Percentiles rank a stretch among this genome's conserved stretches.
phyloP scores from a whole-genome alignment of 2,329 filamentous ascomycete species.

The Phialophora tarda region DNA sequence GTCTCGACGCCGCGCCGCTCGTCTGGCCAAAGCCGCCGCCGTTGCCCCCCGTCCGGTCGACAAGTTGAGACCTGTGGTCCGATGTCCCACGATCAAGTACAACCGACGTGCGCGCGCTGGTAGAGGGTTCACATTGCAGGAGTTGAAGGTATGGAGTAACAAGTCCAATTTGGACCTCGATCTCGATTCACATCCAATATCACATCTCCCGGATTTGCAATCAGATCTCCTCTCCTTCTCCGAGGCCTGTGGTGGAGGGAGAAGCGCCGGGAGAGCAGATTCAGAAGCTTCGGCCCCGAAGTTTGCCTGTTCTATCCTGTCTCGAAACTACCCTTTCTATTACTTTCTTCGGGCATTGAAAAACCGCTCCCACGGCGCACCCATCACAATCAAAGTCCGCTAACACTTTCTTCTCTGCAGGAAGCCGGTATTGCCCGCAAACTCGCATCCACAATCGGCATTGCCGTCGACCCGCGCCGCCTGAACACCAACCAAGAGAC shows the following conservation, averaged over 20 bases:
- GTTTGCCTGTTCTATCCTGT: background rate
- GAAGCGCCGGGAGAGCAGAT: background rate
- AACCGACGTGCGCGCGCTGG: slow-evolving; percentile 97
- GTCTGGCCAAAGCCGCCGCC: slow-evolving; percentile 91
- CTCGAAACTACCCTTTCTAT: background rate
- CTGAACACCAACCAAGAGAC: slow-evolving; percentile 97
- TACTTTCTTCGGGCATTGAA: background rate
- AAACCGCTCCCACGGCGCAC: background rate
- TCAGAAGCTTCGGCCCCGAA: too few relatives aligned
- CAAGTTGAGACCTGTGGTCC: slow-evolving; percentile 92
- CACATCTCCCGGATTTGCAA: background rate
- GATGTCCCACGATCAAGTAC: slow-evolving; percentile 98
- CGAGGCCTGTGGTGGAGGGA: background rate
- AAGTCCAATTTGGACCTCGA: background rate
- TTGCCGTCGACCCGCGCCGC: slow-evolving; percentile 94
- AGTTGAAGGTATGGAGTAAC: slow-evolving; percentile 82
- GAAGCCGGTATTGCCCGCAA: slow-evolving; percentile 95
- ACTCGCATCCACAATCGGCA: slow-evolving; percentile 93
- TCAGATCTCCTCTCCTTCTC: background rate
- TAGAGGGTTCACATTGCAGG: slow-evolving; percentile 95
- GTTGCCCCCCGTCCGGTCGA: slow-evolving; percentile 96
- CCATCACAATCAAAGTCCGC: background rate
- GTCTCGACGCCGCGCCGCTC: slow-evolving; percentile 86
- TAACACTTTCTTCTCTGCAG: slow-evolving; percentile 53
- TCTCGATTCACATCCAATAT: background rate